Percentiles rank a stretch among this genome's conserved stretches.
These are phyloP conservation scores for Russula griseocarnosa DNA, from an alignment of 768 basidiomycete species.

Conservation along the genomic window DNA sequence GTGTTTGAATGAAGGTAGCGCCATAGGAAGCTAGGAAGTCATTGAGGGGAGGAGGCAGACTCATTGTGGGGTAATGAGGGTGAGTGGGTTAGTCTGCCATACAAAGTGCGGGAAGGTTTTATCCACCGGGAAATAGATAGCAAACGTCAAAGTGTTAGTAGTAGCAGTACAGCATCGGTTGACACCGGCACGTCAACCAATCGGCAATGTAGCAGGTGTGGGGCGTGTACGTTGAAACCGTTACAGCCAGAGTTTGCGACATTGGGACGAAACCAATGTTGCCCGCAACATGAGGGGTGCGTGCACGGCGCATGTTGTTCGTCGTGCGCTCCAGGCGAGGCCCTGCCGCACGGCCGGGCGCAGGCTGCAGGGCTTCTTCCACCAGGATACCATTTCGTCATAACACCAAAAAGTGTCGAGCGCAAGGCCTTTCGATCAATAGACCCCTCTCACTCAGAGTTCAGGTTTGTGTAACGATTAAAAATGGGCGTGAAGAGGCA, in stretches of 20 bases:
- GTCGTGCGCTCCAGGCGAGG: slow-evolving; percentile 7
- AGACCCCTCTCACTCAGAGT: neutral
- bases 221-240: neutral
- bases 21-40: neutral
- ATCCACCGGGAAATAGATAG: neutral
- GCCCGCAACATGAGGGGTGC: neutral
- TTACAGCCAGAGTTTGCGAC: neutral
- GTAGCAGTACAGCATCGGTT: neutral
- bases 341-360: neutral
- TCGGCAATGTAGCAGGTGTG: neutral
- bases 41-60: neutral
- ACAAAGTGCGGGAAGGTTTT: neutral
- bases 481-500: neutral
- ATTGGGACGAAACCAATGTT: neutral
- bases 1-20: neutral
- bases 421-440: neutral
- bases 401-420: neutral
- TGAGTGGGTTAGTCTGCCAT: neutral
- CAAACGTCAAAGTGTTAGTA: neutral
- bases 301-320: neutral
- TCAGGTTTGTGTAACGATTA: neutral
- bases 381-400: neutral
- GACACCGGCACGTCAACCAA: neutral
- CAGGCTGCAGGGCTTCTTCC: neutral
- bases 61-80: slow-evolving; percentile 4